Percentiles rank a stretch among this genome's conserved stretches.
These are phyloP conservation scores for Globisporangium middletonii DNA, from an alignment of 352 stramenopile genomes.

Conservation along the genomic window DNA sequence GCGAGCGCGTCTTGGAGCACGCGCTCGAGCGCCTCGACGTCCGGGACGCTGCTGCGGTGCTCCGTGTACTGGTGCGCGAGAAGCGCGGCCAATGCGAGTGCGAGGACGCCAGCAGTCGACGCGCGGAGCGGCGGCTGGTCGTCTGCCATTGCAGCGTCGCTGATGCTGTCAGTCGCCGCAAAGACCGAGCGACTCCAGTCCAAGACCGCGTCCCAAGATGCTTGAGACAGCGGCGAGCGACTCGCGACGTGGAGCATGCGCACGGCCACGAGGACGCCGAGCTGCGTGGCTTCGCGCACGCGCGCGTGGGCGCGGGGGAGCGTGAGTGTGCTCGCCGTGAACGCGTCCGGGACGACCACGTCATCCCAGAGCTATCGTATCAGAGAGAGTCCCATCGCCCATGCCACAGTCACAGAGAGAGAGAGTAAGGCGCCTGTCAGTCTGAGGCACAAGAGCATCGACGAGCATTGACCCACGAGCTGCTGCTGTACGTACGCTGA, in stretches of 20 bases:
- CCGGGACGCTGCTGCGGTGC: conserved; percentile 3
- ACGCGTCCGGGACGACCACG: conserved; percentile 22
- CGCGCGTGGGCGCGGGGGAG: conserved; percentile 15
- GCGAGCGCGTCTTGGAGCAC: conserved; percentile 38
- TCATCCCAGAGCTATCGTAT: conserved; percentile 23
- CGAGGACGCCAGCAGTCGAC: conserved; percentile 26
- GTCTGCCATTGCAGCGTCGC: neutral
- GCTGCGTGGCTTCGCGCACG: conserved; percentile 18
- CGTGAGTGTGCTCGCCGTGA: conserved; percentile 18
- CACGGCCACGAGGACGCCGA: conserved; percentile 30
- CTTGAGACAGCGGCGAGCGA: conserved; percentile 11
- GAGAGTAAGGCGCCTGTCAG: neutral
- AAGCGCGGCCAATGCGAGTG: conserved; percentile 47
- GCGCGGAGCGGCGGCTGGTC: conserved; percentile 19
- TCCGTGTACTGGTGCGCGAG: conserved; percentile 37
- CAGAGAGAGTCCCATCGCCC: neutral
- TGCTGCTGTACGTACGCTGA: conserved; percentile 17
- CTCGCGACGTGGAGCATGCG: conserved; percentile 25
- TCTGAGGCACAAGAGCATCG: no score
- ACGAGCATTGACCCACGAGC: neutral
- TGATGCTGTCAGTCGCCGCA: conserved; percentile 14
- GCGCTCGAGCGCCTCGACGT: conserved; percentile 16
- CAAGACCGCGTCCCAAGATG: conserved; percentile 12
- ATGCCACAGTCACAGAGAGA: neutral
- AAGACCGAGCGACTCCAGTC: conserved; percentile 27